phyloP scores from a whole-genome alignment of 176 grass and related monocot species.

The Hordeum marinum region DNA sequence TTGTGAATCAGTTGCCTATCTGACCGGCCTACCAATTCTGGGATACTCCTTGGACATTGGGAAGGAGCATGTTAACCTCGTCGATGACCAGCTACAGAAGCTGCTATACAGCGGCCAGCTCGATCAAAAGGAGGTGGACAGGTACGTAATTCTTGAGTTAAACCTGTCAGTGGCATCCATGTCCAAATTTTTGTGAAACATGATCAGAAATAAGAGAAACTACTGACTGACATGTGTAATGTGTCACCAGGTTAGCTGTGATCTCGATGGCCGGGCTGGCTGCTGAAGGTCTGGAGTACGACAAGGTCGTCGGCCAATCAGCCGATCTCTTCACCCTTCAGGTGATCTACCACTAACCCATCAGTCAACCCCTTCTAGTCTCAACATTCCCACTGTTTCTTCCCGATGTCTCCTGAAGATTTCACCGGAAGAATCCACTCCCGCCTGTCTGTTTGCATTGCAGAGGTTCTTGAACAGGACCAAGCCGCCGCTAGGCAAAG shows the following conservation, averaged over 20 bases:
- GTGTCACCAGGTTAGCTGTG: constrained; percentile 64
- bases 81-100: constrained; percentile 72
- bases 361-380: background rate
- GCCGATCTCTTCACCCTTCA: constrained; percentile 87
- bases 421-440: background rate
- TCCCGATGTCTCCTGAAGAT: background rate
- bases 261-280: constrained; percentile 95
- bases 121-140: constrained; percentile 78
- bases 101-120: constrained; percentile 90
- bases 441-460: constrained; percentile 10
- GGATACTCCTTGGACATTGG: constrained; percentile 96
- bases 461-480: constrained; percentile 89
- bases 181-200: background rate
- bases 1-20: constrained; percentile 64
- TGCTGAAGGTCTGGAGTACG: constrained; percentile 89
- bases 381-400: background rate
- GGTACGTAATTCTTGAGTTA: constrained; percentile 34
- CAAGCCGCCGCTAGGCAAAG: constrained; percentile 66
- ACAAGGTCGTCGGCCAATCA: constrained; percentile 91
- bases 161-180: background rate
- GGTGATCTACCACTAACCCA: constrained; percentile 20
- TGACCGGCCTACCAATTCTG: constrained; percentile 83
- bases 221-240: background rate
- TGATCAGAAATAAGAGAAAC: background rate
- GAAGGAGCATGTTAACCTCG: constrained; percentile 91